Percentiles rank a stretch among this genome's conserved stretches.
phyloP scores from a whole-genome alignment of 2,329 filamentous ascomycete genomes.

The Fragosphaeria purpurea region DNA sequence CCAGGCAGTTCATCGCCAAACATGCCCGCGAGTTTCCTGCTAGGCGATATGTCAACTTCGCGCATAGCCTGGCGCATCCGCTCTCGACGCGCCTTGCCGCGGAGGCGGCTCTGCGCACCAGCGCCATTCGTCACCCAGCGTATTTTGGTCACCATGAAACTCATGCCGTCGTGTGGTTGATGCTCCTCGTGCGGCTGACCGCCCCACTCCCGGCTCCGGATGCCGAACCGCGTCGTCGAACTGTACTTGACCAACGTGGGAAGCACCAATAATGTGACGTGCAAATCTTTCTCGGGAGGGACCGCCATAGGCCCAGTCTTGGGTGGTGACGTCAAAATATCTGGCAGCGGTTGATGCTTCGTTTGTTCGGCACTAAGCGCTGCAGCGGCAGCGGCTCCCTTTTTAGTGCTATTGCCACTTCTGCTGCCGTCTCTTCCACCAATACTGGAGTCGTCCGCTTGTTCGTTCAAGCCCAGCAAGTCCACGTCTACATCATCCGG shows the following conservation, averaged over 20 bases:
- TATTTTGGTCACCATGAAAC: conserved; percentile 72
- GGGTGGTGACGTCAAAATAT: conserved; percentile 43
- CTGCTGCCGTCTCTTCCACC: conserved; percentile 10
- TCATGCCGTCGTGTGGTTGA: conserved; percentile 66
- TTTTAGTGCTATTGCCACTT: conserved; percentile 16
- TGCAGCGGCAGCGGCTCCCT: conserved; percentile 8
- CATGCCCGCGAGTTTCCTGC: conserved; percentile 22
- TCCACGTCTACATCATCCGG: conserved; percentile 62
- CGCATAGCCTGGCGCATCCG: conserved; percentile 46
- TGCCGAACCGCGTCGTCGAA: conserved; percentile 64
- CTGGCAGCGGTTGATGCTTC: conserved; percentile 20
- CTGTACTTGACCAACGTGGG: conserved; percentile 70
- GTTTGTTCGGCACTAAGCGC: neutral
- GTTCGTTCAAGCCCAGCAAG: conserved; percentile 48
- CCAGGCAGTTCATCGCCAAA: conserved; percentile 7
- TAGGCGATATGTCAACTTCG: conserved; percentile 34
- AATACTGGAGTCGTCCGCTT: conserved; percentile 14
- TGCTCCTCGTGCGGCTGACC: conserved; percentile 17
- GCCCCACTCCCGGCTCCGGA: conserved; percentile 73
- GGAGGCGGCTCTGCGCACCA: conserved; percentile 43
- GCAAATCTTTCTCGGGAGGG: conserved; percentile 63
- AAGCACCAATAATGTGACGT: conserved; percentile 77
- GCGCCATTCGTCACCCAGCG: conserved; percentile 77
- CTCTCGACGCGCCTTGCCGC: conserved; percentile 45
- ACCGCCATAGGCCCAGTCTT: conserved; percentile 52